A percentile compares a stretch with the other conserved stretches of the same genome.
phyloP scores from a whole-genome alignment of 2,329 filamentous ascomycete species.

The Aspergillus sp. region DNA sequence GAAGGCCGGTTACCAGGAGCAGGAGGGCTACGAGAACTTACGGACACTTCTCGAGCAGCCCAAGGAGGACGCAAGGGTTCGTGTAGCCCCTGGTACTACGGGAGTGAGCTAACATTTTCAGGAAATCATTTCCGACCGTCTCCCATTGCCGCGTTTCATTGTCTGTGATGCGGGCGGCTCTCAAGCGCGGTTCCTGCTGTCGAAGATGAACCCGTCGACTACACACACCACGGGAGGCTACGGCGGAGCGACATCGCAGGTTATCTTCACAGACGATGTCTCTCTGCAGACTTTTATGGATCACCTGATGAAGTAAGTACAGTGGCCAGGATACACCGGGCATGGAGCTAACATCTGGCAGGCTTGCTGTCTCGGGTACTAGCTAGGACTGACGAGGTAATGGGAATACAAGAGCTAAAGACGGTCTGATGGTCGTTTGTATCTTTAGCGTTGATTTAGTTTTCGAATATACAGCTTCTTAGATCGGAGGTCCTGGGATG shows the following conservation, averaged over 20 bases:
- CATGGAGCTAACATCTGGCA: conserved; percentile 26
- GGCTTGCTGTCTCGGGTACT: conserved; percentile 43
- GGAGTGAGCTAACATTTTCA: conserved; percentile 27
- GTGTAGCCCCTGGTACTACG: conserved; percentile 21
- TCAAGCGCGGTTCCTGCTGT: conserved; percentile 90
- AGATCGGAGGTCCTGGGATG: conserved; percentile 21
- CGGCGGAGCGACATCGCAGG: conserved; percentile 84
- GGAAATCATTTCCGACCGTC: conserved; percentile 94
- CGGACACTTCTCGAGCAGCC: conserved; percentile 77
- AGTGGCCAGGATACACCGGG: neutral
- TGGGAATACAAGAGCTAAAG: conserved; percentile 24
- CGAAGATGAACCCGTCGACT: conserved; percentile 94
- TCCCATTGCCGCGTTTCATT: conserved; percentile 96
- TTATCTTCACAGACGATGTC: conserved; percentile 98
- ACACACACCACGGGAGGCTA: conserved; percentile 92
- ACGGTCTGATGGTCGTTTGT: conserved; percentile 26
- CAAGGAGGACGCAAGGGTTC: conserved; percentile 89
- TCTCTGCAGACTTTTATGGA: conserved; percentile 99
- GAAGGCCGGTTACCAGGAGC: conserved; percentile 94
- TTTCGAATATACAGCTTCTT: conserved; percentile 22
- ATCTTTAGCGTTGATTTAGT: conserved; percentile 33
- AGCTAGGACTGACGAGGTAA: conserved; percentile 32
- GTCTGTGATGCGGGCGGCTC: conserved; percentile 98
- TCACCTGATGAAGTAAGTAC: conserved; percentile 89
- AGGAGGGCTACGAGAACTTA: conserved; percentile 98